A percentile compares a stretch with the other conserved stretches of the same genome.
These are phyloP conservation scores for Micractinium sp. DNA, from an alignment of 139 green algal species.

Conservation along the genomic window DNA sequence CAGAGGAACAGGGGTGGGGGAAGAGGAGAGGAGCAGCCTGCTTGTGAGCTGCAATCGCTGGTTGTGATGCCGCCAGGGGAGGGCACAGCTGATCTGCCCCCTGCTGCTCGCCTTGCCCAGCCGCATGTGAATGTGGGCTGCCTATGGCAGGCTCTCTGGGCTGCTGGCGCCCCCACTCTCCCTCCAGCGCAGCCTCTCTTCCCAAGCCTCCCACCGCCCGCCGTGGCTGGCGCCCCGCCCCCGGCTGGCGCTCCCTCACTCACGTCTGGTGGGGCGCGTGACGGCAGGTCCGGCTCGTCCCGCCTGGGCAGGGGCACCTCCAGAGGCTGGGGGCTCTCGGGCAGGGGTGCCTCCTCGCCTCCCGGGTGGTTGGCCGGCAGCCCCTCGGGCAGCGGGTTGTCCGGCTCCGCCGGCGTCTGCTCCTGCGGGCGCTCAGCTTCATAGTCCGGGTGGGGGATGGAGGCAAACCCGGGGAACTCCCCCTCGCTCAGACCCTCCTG, in stretches of 20 bases:
- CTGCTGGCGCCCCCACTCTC: too few species aligned
- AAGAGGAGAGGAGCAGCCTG: not conserved
- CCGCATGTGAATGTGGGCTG: too few species aligned
- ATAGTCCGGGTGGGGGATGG: slow-evolving; percentile 12
- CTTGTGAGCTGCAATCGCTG: too few species aligned
- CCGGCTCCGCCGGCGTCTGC: slow-evolving; percentile 5
- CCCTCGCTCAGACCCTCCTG: not conserved
- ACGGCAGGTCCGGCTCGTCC: not conserved
- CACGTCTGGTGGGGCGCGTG: not conserved
- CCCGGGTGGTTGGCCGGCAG: slow-evolving; percentile 23
- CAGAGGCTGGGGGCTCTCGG: not conserved
- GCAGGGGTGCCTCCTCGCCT: not conserved
- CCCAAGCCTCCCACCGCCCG: too few species aligned
- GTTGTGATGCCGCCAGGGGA: too few species aligned
- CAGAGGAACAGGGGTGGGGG: not conserved
- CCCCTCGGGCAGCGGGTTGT: slow-evolving; percentile 25
- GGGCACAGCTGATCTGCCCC: too few species aligned
- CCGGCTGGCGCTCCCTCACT: not conserved
- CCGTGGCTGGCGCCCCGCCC: too few species aligned
- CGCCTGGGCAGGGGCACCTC: slow-evolving; percentile 9
- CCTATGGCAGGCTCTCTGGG: too few species aligned
- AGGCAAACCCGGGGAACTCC: not conserved
- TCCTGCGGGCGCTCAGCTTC: slow-evolving; percentile 1
- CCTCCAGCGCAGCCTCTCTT: too few species aligned
- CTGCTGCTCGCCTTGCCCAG: too few species aligned